Evolutionary conservation across 163 green algal genomes (phyloP).

Genomic region (Scenedesmus sp.): DNA sequence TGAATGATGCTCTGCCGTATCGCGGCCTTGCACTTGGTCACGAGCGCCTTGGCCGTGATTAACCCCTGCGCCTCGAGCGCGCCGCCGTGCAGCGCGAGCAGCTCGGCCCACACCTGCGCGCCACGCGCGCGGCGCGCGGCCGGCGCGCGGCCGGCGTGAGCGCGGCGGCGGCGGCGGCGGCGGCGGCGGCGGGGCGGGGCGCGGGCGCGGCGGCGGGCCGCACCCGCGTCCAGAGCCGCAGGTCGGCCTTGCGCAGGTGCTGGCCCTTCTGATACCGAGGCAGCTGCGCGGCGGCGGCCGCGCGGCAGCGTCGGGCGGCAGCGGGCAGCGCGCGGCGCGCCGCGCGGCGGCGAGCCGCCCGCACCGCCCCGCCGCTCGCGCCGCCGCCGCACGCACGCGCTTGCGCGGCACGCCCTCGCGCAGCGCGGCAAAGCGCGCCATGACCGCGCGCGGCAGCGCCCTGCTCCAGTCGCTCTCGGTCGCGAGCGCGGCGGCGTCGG

Average conservation of each 20-base stretch:
- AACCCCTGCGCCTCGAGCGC: too few species aligned
- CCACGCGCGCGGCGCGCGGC: too few species aligned
- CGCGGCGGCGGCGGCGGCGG: too few species aligned
- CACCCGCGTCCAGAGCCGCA: constrained; percentile 27
- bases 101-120: too few species aligned
- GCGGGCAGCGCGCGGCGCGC: not conserved
- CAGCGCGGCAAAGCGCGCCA: constrained; percentile 12
- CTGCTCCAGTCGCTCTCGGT: constrained; percentile 7
- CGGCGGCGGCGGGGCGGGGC: not conserved
- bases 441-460: not conserved
- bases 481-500: not conserved
- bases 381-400: too few species aligned
- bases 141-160: too few species aligned
- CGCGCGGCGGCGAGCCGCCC: too few species aligned
- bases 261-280: constrained; percentile 37
- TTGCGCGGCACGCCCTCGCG: not conserved
- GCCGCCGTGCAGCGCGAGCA: too few species aligned
- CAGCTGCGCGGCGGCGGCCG: not conserved
- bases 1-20: constrained; percentile 21
- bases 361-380: too few species aligned
- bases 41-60: constrained; percentile 16
- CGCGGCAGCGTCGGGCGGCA: not conserved
- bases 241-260: constrained; percentile 41
- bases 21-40: not conserved
- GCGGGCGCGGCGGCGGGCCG: not conserved